Base-by-base conservation (phyloP, 805 yeast genomes). In the Wickerhamiella occidentalis region DNA sequence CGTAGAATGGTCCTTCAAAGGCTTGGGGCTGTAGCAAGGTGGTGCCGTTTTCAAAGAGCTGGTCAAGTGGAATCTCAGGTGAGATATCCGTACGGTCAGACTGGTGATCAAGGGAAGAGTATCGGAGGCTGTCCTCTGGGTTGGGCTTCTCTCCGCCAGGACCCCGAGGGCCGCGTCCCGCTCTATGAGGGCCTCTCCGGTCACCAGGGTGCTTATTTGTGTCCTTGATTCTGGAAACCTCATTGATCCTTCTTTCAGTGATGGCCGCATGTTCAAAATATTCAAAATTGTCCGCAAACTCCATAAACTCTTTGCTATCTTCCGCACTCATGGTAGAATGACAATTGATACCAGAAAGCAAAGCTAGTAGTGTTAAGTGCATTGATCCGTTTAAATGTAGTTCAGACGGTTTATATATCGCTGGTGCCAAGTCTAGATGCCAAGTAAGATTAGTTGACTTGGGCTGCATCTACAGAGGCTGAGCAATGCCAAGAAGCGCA, bases 71-170 rank as follows among this genome's bases (percentile, higher is more conserved):
- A 13, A 42, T 42, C 18, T 30, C 46, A 8, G 25, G 17, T 8
- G 25, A 6, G 18, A 42, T 30, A 19, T 42, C 46, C 7, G 36
- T 42, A 19, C 46, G 46, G 15, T 30, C 46, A 28, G 46, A 42
- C 17, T 42, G 37, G 26, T 42, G 46, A 18, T 42, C 46, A 6
- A 42, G 2, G 8, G 38, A 28, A 8, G 37, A 18, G 33, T 3
- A 42, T n/a, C 46, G 36, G 17, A 13, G 22, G 3, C 12, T 3
- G 26, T 42, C 46, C 21, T 28, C 22, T 9, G 6, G 22, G 9
- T 11, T 15, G n/a, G 23, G 36, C 36, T 42, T 29, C 15, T 12
- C 6, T 6, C 9, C 28, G 9, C 28, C 28, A 6, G 28, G 28
- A 25, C 28, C 28, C 9, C 28, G 28, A 25, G 28, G 28, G 9